Conservation (phyloP, 23 red algal genomes). For the Gracilaria domingensis region DNA sequence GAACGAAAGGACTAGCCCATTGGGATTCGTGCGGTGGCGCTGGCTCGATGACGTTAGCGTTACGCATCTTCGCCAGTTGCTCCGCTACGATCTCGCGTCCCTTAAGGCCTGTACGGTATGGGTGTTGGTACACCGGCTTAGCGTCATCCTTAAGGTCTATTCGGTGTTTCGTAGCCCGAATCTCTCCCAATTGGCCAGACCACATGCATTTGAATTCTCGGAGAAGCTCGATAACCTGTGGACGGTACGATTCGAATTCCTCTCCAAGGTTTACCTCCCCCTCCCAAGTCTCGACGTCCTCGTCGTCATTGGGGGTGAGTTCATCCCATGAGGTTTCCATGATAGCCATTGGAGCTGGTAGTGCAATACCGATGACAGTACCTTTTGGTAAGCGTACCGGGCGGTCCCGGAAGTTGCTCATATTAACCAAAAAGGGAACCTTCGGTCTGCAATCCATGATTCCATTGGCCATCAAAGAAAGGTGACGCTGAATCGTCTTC, state of each 20-base stretch:
- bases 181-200: background rate
- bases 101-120: background rate
- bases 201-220: background rate
- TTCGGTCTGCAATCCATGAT: background rate
- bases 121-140: background rate
- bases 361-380: background rate
- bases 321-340: background rate
- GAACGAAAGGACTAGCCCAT: background rate
- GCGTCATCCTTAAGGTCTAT: slow-evolving; percentile 6
- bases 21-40: background rate
- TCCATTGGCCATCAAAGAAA: background rate
- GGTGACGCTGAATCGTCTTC: background rate
- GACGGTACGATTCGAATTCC: background rate
- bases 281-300: slow-evolving; percentile 6
- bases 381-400: background rate
- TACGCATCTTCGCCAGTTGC: background rate
- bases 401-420: background rate
- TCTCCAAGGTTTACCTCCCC: background rate
- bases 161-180: background rate
- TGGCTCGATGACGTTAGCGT: background rate
- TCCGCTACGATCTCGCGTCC: background rate
- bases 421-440: background rate
- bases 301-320: background rate
- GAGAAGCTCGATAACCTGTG: background rate
- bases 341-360: background rate